These are phyloP conservation scores for Manihot esculenta DNA, from an alignment of 441 rosid genomes.

Conservation along the genomic window DNA sequence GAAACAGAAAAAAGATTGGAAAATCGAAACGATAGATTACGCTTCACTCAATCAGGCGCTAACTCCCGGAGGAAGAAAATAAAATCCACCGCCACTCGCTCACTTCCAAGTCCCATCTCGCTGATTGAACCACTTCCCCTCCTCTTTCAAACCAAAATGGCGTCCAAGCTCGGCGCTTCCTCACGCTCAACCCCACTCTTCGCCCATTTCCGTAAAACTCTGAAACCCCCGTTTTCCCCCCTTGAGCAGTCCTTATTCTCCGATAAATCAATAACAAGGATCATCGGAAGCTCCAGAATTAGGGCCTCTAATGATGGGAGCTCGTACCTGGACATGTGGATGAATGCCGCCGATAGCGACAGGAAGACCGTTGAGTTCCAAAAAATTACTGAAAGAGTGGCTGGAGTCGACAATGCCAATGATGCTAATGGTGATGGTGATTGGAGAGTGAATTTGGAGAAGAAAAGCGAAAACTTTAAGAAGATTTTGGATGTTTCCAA, in stretches of 20 bases:
- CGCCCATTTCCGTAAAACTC: slow-evolving; percentile 2
- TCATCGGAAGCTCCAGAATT: slow-evolving; percentile 16
- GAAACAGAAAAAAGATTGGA: slow-evolving; percentile 4
- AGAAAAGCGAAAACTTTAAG: slow-evolving; percentile 74
- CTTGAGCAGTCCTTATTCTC: not conserved
- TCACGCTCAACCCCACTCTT: slow-evolving; percentile 37
- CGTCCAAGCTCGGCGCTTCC: slow-evolving; percentile 43
- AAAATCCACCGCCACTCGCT: slow-evolving; percentile 5
- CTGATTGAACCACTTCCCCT: not conserved
- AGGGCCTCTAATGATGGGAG: slow-evolving; percentile 45
- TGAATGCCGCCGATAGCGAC: slow-evolving; percentile 67
- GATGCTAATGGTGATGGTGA: slow-evolving; percentile 5
- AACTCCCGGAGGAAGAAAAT: slow-evolving; percentile 26
- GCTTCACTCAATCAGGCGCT: slow-evolving; percentile 27
- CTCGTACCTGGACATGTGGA: slow-evolving; percentile 87
- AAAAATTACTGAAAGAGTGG: slow-evolving; percentile 40
- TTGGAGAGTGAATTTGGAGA: slow-evolving; percentile 40
- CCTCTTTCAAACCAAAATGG: slow-evolving; percentile 29
- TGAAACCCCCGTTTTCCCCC: not conserved
- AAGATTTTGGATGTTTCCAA: slow-evolving; percentile 65
- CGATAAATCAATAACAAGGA: not conserved
- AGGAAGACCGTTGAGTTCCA: slow-evolving; percentile 63
- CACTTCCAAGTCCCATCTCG: not conserved
- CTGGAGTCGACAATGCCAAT: slow-evolving; percentile 11
- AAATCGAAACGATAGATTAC: slow-evolving; percentile 11